phyloP scores from a whole-genome alignment of 441 rosid species.

The Arabidopsis lyrata region DNA sequence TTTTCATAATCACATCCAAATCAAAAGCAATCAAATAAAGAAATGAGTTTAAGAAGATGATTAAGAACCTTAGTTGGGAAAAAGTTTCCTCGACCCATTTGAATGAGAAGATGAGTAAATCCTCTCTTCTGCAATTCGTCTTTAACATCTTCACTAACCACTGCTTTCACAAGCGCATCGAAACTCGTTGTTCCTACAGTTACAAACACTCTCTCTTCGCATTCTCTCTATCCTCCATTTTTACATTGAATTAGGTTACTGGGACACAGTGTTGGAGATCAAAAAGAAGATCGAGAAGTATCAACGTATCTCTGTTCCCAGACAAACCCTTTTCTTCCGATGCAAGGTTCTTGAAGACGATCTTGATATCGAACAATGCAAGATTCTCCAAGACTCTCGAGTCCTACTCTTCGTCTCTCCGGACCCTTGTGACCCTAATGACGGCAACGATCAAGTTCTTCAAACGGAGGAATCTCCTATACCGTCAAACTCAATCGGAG shows the following conservation, averaged over 20 bases:
- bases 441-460: neutral
- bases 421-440: neutral
- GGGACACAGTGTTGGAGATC: slow-evolving; percentile 70
- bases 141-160: too few relatives aligned
- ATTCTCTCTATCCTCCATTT: too few relatives aligned
- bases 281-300: slow-evolving; percentile 69
- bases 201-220: too few relatives aligned
- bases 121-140: too few relatives aligned
- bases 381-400: slow-evolving; percentile 57
- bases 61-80: too few relatives aligned
- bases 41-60: too few relatives aligned
- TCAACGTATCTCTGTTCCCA: slow-evolving; percentile 56
- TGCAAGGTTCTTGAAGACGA: slow-evolving; percentile 62
- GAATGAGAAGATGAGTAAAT: too few relatives aligned
- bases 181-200: too few relatives aligned
- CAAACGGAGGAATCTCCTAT: neutral
- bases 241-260: slow-evolving; percentile 68
- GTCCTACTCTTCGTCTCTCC: slow-evolving; percentile 3
- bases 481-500: slow-evolving; percentile 21
- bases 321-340: slow-evolving; percentile 67
- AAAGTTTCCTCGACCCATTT: too few relatives aligned
- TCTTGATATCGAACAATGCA: slow-evolving; percentile 52
- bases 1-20: too few relatives aligned
- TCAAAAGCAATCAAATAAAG: too few relatives aligned
- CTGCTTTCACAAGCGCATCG: too few relatives aligned